Evolutionary conservation across 2,329 filamentous ascomycete genomes (phyloP).

Genomic region (Paecilomyces sp.): DNA sequence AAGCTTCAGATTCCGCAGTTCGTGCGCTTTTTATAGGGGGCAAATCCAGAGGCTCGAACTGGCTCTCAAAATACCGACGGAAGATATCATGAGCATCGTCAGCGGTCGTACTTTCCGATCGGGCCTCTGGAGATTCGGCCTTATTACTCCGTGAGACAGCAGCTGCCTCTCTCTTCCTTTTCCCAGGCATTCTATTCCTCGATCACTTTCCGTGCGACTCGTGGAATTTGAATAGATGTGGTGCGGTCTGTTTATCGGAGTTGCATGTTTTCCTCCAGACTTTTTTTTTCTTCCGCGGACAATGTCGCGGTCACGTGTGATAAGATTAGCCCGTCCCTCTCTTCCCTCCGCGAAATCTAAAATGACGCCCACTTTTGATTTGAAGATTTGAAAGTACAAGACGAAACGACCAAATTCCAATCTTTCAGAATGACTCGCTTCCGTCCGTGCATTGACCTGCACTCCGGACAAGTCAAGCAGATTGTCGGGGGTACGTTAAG

Average conservation of each 20-base stretch:
- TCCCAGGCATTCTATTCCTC: conserved; percentile 31
- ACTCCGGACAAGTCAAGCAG: conserved; percentile 96
- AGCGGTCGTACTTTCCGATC: conserved; percentile 14
- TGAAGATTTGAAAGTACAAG: neutral
- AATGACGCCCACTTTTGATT: neutral
- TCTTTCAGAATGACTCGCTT: conserved; percentile 77
- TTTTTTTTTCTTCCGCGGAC: neutral
- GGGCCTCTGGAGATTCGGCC: conserved; percentile 12
- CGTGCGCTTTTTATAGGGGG: conserved; percentile 7
- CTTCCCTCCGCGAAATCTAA: neutral
- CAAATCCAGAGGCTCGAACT: conserved; percentile 66
- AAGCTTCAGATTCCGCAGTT: conserved; percentile 9
- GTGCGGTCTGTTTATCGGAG: neutral
- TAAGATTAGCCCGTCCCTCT: conserved; percentile 20
- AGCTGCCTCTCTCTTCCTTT: conserved; percentile 41
- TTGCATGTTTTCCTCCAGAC: neutral
- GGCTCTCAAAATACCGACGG: conserved; percentile 76
- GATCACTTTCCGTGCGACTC: neutral
- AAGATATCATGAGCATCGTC: conserved; percentile 67
- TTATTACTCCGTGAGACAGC: conserved; percentile 19
- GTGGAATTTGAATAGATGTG: neutral
- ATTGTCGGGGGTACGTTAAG: conserved; percentile 93
- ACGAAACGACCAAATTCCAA: conserved; percentile 2
- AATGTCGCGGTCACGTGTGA: conserved; percentile 27
- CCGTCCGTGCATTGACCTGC: conserved; percentile 92